phyloP scores from a whole-genome alignment of 345 rosid genomes.

The Dimocarpus longan region DNA sequence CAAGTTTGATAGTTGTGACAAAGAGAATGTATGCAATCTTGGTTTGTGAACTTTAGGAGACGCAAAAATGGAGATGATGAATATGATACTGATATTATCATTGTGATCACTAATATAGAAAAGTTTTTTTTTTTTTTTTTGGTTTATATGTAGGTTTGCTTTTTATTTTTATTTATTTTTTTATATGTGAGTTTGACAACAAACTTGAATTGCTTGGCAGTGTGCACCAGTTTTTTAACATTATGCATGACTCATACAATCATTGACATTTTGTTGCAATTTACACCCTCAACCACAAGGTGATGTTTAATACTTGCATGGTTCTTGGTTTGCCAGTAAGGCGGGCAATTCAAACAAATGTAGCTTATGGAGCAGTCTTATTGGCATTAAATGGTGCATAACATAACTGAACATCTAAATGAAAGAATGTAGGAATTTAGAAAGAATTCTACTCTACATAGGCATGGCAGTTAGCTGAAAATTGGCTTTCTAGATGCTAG shows the following conservation, averaged over 20 bases:
- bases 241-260: background rate
- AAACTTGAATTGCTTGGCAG: background rate
- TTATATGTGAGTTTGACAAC: background rate
- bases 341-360: slow-evolving; percentile 74
- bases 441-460: background rate
- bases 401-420: slow-evolving; percentile 2
- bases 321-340: slow-evolving; percentile 74
- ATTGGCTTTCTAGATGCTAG: background rate
- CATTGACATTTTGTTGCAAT: slow-evolving; percentile 40
- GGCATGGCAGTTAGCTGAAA: background rate
- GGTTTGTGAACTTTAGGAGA: background rate
- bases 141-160: no score
- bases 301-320: slow-evolving; percentile 81
- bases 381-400: slow-evolving; percentile 68
- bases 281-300: slow-evolving; percentile 78
- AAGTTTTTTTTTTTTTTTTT: no score
- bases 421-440: background rate
- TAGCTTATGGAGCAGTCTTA: slow-evolving; percentile 88
- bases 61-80: background rate
- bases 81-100: background rate
- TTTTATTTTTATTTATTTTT: no score
- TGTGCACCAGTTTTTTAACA: background rate
- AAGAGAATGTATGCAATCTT: no score
- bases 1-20: no score
- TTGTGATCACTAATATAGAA: background rate